Evolutionary conservation across 1,284 basidiomycete genomes (phyloP), one percentile per base, ranked within the genome.

Genomic region (Heterobasidion occidentale): DNA sequence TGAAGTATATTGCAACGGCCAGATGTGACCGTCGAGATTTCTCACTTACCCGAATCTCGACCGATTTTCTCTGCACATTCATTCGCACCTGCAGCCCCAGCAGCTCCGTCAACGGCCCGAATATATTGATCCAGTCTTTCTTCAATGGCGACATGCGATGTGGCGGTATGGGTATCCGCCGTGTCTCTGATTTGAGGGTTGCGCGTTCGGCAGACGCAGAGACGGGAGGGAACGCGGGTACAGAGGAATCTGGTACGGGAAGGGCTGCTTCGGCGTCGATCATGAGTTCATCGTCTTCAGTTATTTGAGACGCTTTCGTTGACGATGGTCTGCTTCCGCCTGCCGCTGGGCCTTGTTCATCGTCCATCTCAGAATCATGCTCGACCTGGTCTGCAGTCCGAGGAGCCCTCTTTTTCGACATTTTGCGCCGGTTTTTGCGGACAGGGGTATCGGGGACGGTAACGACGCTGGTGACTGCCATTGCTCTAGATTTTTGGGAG

Each of bases 81-180:
- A 98, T 98, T 63, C 95, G 81, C 36, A 99, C 94, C 77, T 98
- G 95, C 58, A 99, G 72, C 0, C 90, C 91, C 64, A 96, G 78
- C 67, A 97, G 89, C 75, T 99, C 96, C 11, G 97, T 96, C 63
- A 99, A 76, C 0, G 96, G 96, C 0, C 94, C 92, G 71, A 98
- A 99, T 58, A 99, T 87, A 70, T 94, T 94, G 60, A 98, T 80
- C 96, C 96, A 99, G 62, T 98, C 95, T 67, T 92, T 92, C 74
- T 98, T 97, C 57, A 99, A 73, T 6, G 97, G 97, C 14, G 94
- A 94, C 91, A 98, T 94, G 53, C 96, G 85, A 71, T 99, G 97
- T 8, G 94, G 94, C 4, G 96, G 97, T 68, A 99, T 92, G 20
- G 92, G 79, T 64, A 99, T 84, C 54, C 90, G 77, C 66, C 93